Base-by-base conservation (phyloP, 345 rosid species). In the Euclidium syriacum region DNA sequence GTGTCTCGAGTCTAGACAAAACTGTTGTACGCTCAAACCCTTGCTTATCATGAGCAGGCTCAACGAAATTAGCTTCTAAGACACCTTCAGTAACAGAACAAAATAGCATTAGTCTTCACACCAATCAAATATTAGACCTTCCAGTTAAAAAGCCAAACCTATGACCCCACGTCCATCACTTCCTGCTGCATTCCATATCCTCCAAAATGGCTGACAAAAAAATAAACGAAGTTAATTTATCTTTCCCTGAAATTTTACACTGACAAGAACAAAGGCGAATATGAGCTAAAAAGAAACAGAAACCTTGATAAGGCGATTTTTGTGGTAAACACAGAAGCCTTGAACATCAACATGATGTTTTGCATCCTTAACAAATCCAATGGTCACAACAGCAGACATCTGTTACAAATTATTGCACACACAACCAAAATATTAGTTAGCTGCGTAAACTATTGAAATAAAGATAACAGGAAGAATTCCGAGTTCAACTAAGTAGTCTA, bases 281-380 rank as follows among this genome's bases (percentile, higher is more conserved):
- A 14, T 39, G 22, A 55, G 43, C 36, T n/a, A 17, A 51, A 49
- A 32, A 7, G 42, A 64, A 67, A 42, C 10, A 48, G 55, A 47
- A 60, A 91, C 98, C 98, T 88, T 92, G 60, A 92, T 86, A 24
- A 91, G 92, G 32, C 98, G 83, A 71, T 91, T 88, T 79, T 89
- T 86, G 81, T 88, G 96, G 78, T 88, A 89, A 38, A 92, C 96
- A 76, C 85, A 85, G 78, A 89, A 89, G 36, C 96, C 98, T 64
- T 92, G 98, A 71, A 89, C 86, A 78, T 89, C 96, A 35, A 92
- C 75, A 64, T 92, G 98, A 74, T 63, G 57, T 71, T 78, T 87
- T 25, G 98, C 95, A 67, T 92, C 98, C 82, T 89, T 92, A 67
- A 92, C 98, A 74, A 89, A 92, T 51, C 98, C 98, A 77, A 92